Percentiles rank a stretch among this genome's conserved stretches.
Conservation (phyloP, 2,329 filamentous ascomycete species). For the Gnomoniopsis smithogilvyi region DNA sequence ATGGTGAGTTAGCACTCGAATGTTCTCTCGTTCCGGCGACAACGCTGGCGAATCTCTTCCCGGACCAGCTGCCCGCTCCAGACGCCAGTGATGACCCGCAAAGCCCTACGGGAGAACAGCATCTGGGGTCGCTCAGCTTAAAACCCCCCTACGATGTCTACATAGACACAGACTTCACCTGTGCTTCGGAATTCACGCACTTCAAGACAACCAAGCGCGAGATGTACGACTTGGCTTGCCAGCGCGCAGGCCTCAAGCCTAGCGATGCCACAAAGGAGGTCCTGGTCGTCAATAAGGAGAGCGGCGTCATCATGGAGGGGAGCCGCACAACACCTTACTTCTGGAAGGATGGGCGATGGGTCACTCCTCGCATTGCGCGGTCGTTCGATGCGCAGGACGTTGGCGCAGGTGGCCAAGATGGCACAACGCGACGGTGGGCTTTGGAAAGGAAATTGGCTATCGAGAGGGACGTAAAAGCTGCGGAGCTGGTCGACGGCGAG, state of each 20-base stretch:
- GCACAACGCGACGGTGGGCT: constrained; percentile 82
- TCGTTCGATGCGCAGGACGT: constrained; percentile 31
- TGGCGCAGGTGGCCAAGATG: constrained; percentile 74
- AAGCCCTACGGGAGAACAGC: background rate
- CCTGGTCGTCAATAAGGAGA: constrained; percentile 61
- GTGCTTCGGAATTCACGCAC: constrained; percentile 64
- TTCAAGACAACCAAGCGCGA: constrained; percentile 79
- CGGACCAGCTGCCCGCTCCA: constrained; percentile 49
- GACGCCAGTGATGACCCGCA: background rate
- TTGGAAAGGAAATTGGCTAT: constrained; percentile 64
- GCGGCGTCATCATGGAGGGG: constrained; percentile 76
- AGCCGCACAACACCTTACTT: constrained; percentile 82
- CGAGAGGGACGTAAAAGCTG: constrained; percentile 59
- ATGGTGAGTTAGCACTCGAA: constrained; percentile 45
- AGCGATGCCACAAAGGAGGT: constrained; percentile 62
- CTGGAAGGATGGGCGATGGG: constrained; percentile 68
- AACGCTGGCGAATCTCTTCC: constrained; percentile 54
- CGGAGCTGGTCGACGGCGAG: constrained; percentile 67
- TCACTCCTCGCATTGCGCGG: constrained; percentile 67
- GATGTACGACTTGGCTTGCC: constrained; percentile 69
- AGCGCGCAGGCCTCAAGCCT: constrained; percentile 52
- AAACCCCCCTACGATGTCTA: constrained; percentile 39
- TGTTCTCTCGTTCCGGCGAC: constrained; percentile 34
- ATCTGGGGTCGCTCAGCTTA: constrained; percentile 20
- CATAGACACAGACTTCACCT: constrained; percentile 39